Conservation (phyloP, 2,329 filamentous ascomycete species). For the Microdochium bolleyi region DNA sequence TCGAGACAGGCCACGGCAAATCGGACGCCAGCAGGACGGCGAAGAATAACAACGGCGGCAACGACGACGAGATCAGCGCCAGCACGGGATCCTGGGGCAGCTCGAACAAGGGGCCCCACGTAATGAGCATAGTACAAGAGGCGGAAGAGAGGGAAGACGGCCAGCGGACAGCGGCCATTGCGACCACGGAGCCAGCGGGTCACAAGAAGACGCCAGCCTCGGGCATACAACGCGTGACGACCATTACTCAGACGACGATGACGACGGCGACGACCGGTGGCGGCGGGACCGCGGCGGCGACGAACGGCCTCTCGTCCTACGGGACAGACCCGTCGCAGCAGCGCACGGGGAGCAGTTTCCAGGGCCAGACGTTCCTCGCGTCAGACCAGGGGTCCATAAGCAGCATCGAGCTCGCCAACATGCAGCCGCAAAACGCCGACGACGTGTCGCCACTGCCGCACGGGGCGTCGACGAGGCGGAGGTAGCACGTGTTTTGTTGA, state of each 20-base stretch:
- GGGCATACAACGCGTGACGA: not conserved
- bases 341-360: not conserved
- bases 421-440: not conserved
- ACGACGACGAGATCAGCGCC: not conserved
- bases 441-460: not conserved
- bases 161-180: no score
- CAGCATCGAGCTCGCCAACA: not conserved
- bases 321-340: not conserved
- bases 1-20: slow-evolving; percentile 16
- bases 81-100: not conserved
- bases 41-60: slow-evolving; percentile 2
- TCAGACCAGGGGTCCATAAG: not conserved
- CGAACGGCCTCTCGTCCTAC: no score
- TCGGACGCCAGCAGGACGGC: not conserved
- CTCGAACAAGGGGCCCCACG: not conserved
- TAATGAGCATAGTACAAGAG: not conserved
- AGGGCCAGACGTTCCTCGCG: not conserved
- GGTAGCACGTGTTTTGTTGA: not conserved
- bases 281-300: no score
- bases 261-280: not conserved
- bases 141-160: not conserved
- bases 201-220: no score
- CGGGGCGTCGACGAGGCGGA: not conserved
- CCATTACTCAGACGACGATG: not conserved
- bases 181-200: no score